Base-by-base conservation (phyloP, 2,329 filamentous ascomycete genomes). In the Huntiella abstrusa region DNA sequence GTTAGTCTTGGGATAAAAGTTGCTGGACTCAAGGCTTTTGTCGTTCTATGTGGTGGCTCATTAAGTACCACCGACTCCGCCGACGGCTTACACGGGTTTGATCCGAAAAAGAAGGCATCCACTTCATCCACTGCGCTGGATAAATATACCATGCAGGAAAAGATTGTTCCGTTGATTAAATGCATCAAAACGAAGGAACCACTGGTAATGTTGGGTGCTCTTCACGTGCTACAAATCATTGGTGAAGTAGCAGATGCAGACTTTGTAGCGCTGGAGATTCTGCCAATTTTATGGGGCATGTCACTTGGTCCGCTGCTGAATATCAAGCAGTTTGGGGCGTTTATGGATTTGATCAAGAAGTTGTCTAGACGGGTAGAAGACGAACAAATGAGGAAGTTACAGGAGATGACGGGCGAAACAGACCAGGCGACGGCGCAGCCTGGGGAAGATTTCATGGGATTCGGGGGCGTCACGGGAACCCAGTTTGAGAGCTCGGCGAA, bases 71-170 rank as follows among this genome's bases (percentile, higher is more conserved):
- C 62, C 1, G 63, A 62, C 1, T 60, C 63, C 1, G 64, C 65
- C 36, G 66, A 73, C 41, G 87, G 84, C 4, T 68, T 95, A 2
- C 80, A 84, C 53, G 86, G 85, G 0, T 66, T 87, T 57, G 56
- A 64, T 37, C 61, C 71, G 53, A 66, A 72, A 43, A 74, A 72
- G 55, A 70, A 73, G 49, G 78, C 79, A 57, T 65, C 70, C 2
- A 73, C 71, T 3, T 81, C 74, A 1, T 80, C 80, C 1, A 85
- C 77, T 2, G 87, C 88, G 3, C 67, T 98, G 22, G 91, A 98
- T 64, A 96, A 96, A 60, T 96, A 91, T 57, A 96, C 91, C 0
- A 88, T 98, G 64, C 91, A 98, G 59, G 91, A 98, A 59, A 96
- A 95, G 65, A 83, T 98, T 33, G 74, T 96, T 0, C 91, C 91